These are phyloP conservation scores for Pichia paraexigua DNA, from an alignment of 805 yeast species.

Conservation along the genomic window DNA sequence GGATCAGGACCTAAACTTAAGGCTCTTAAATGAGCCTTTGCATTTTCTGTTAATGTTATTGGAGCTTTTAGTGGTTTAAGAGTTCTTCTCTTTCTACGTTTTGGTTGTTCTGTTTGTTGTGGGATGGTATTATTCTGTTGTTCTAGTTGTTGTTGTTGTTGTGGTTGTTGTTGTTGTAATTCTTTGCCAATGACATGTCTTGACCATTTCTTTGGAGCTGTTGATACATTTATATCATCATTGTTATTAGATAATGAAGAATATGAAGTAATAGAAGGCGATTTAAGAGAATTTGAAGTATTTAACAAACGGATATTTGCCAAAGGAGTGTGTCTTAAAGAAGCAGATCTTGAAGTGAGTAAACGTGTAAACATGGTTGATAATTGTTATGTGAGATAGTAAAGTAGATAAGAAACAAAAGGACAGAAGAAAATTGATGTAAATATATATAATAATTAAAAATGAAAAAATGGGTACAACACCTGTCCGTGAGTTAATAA, in stretches of 20 bases:
- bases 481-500: background rate
- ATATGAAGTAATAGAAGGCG: slow-evolving; percentile 2
- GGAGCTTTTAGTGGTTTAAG: slow-evolving; percentile 86
- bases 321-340: background rate
- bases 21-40: slow-evolving; percentile 60
- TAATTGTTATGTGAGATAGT: background rate
- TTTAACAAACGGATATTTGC: background rate
- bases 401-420: background rate
- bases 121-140: background rate
- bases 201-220: slow-evolving; percentile 22
- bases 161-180: slow-evolving; percentile 9
- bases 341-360: background rate
- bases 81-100: slow-evolving; percentile 42
- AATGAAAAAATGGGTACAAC: too few species aligned
- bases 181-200: slow-evolving; percentile 22
- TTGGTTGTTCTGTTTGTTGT: background rate
- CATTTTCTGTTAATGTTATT: slow-evolving; percentile 69
- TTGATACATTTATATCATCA: background rate
- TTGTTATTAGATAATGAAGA: background rate
- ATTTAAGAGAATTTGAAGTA: background rate
- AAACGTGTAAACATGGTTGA: background rate
- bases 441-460: too few species aligned
- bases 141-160: background rate
- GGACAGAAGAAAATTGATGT: background rate
- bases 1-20: slow-evolving; percentile 79